Base-by-base conservation (phyloP, 176 grass and related monocot genomes). In the Musa schizocarpa region DNA sequence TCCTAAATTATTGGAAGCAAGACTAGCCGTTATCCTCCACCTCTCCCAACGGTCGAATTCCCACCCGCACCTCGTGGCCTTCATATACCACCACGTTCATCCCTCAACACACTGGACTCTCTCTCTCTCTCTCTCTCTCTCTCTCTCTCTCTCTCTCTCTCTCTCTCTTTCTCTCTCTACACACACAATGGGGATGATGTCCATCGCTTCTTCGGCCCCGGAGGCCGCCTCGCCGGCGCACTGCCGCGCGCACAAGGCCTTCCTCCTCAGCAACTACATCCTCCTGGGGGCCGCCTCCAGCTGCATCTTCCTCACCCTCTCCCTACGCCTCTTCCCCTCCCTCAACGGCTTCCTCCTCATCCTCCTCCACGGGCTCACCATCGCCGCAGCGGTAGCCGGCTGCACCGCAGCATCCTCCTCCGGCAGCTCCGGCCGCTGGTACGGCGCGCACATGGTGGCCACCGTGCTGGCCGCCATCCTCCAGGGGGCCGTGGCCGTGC, bases 301-400 rank as follows among this genome's bases (percentile, higher is more conserved):
- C 10, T 98, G 94, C 85, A 80, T 79, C 80, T 98, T 98, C 82
- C 94, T 93, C 74, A 98, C 94, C 71, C 90, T 98, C 64, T 98
- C 94, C 1, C 94, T 98, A 54, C 90, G 90, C 78, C 94, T 98
- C 11, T 70, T 93, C 19, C 94, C 94, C 65, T 93, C 94, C 71
- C 57, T 89, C 63, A 82, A 87, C 77, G 94, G 90, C 56, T 84
- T 98, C 86, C 94, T 98, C 82, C 84, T 98, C 62, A 87, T 98
- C 68, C 68, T 70, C 88, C 79, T 98, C 72, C 94, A 93, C 78
- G 90, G 88, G 59, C 86, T 90, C 78, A 78, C 93, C 76, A 98
- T 90, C 57, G 88, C 85, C 19, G 84, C 73, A 24, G 87, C 86
- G 68, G 86, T 86, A 34, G 86, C 84, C 29, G 88, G 84, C 21